Base-by-base conservation (phyloP, 2,329 filamentous ascomycete genomes). In the Magnaporthiopsis incrustans region DNA sequence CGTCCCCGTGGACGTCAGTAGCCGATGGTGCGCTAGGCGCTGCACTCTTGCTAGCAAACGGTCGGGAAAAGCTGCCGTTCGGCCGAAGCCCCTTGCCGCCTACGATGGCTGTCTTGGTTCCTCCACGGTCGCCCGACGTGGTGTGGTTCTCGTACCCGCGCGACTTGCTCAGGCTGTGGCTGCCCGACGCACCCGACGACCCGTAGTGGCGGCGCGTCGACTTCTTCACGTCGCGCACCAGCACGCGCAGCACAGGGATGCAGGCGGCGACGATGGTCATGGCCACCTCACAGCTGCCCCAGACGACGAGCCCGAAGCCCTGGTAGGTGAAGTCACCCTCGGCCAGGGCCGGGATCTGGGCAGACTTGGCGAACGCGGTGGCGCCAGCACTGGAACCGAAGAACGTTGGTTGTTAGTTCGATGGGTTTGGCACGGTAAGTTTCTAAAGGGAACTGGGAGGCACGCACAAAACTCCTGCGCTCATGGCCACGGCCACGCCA, bases 251-350 rank as follows among this genome's bases (percentile, higher is more conserved):
- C 11, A 74, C 69, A 3, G 67, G 73, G 32, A 76, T 71, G 15
- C 73, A 74, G 1, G 72, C 69, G 6, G 71, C 74, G 67, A 74
- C 72, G 60, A 76, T 75, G 15, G 73, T 75, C 22, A 73, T 72
- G 56, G 73, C 71, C 6, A 71, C 71, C 65, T 76, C 74, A 12
- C 71, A 71, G 18, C 69, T 67, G 33, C 71, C 71, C 70, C 69
- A 73, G 27, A 70, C 67, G 0, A 65, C 61, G 8, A 74, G 69
- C n/a, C 69, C 67, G 57, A 69, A 67, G 3, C 65, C 62, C 56
- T 69, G 65, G 11, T 64, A 61, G 57, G 59, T 35, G 25, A 63
- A 57, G 53, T 69, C 64, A 18, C 65, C 64, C n/a, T 66, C 63
- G 60, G 61, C 58, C 25, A 67, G 64, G 10, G 66, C 59, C 10